phyloP scores from a whole-genome alignment of 2,329 filamentous ascomycete genomes.

The Fusarium mundagurra region DNA sequence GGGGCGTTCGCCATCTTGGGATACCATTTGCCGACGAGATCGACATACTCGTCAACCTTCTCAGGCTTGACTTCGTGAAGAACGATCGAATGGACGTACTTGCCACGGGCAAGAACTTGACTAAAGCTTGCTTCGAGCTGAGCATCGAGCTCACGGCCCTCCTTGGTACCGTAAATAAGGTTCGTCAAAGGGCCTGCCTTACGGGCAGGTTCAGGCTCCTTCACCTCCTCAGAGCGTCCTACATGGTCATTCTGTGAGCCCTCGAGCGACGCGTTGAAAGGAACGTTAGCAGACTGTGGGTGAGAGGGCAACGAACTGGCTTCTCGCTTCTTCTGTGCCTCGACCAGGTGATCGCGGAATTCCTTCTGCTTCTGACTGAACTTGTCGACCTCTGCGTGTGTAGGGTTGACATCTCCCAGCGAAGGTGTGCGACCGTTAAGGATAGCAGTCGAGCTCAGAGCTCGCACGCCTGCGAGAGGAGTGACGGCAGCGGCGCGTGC shows the following conservation, averaged over 20 bases:
- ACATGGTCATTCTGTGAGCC: conserved; percentile 49
- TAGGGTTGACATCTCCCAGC: conserved; percentile 80
- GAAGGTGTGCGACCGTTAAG: conserved; percentile 69
- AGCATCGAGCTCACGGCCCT: conserved; percentile 91
- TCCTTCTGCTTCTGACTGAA: conserved; percentile 87
- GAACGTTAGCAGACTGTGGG: conserved; percentile 54
- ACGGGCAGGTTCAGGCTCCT: conserved; percentile 67
- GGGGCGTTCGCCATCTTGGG: conserved; percentile 84
- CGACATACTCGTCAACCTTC: conserved; percentile 92
- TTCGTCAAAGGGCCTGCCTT: conserved; percentile 80
- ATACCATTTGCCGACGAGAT: conserved; percentile 91
- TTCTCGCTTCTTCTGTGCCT: conserved; percentile 83
- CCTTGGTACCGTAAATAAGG: conserved; percentile 96
- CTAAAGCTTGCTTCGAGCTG: conserved; percentile 97
- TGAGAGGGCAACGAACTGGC: conserved; percentile 74
- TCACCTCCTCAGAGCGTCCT: conserved; percentile 62
- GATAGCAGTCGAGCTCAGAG: conserved; percentile 66
- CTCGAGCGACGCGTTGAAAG: conserved; percentile 53
- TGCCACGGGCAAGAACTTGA: conserved; percentile 92
- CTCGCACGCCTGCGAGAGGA: conserved; percentile 61
- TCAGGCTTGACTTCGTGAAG: conserved; percentile 96
- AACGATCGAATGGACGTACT: conserved; percentile 98
- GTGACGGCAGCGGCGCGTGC: conserved; percentile 55
- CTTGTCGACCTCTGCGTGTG: conserved; percentile 71
- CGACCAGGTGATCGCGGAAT: conserved; percentile 84